These are phyloP conservation scores for Echeveria elegans DNA, from an alignment of 164 flowering plant species.

Conservation along the genomic window DNA sequence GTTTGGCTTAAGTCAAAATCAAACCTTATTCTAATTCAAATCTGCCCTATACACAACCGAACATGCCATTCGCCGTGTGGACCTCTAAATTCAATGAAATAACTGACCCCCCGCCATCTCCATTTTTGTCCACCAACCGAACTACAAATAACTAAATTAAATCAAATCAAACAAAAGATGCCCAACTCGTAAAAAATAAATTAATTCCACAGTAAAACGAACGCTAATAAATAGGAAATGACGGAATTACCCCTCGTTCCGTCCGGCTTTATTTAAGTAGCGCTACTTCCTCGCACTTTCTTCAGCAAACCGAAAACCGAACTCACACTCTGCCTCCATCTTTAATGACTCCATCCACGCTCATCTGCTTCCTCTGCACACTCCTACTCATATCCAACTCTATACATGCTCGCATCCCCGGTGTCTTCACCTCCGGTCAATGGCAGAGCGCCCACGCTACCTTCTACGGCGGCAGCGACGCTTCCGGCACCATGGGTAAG, in stretches of 20 bases:
- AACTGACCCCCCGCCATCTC: background rate
- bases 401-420: slow-evolving; percentile 27
- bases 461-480: slow-evolving; percentile 39
- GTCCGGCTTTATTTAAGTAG: background rate
- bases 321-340: background rate
- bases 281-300: slow-evolving; percentile 4
- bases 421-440: slow-evolving; percentile 23
- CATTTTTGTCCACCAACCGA: background rate
- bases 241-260: background rate
- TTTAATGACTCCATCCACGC: slow-evolving; percentile 11
- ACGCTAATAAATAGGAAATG: background rate
- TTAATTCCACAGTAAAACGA: background rate
- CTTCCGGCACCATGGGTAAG: slow-evolving; percentile 43
- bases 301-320: background rate
- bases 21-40: slow-evolving; percentile 1
- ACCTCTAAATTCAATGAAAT: background rate
- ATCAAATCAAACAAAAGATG: no score
- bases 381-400: background rate
- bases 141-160: no score
- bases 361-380: slow-evolving; percentile 12
- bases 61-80: slow-evolving; percentile 1
- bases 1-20: slow-evolving; percentile 3
- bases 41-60: background rate
- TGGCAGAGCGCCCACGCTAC: slow-evolving; percentile 39
- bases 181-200: background rate